A percentile compares a stretch with the other conserved stretches of the same genome.
These are phyloP conservation scores for Abortiporus biennis DNA, from an alignment of 1,284 basidiomycete genomes.

Conservation along the genomic window DNA sequence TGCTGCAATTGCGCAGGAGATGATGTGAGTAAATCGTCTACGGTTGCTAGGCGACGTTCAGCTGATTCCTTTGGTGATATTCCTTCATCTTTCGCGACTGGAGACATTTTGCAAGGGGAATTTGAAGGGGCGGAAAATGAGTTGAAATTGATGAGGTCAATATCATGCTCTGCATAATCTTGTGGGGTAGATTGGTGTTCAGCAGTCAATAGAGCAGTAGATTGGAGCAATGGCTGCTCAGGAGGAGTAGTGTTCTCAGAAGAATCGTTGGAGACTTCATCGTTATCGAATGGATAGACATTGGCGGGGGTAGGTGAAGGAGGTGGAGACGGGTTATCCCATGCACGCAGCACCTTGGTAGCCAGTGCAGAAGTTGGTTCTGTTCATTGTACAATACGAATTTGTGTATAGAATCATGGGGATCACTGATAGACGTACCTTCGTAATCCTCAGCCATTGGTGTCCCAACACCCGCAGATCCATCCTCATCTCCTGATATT, in stretches of 20 bases:
- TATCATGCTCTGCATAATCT: constrained; percentile 5
- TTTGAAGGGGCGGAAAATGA: constrained; percentile 23
- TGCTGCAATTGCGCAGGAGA: constrained; percentile 21
- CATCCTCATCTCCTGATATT: constrained; percentile 26
- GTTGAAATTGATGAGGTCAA: constrained; percentile 37
- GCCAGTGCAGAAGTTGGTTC: constrained; percentile 65
- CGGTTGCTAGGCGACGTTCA: constrained; percentile 13
- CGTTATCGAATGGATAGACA: neutral
- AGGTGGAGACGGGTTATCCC: constrained; percentile 72
- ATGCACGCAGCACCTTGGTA: constrained; percentile 55
- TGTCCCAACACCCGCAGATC: constrained; percentile 16
- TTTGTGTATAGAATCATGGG: neutral
- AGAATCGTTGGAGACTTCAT: neutral
- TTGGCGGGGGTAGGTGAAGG: constrained; percentile 28
- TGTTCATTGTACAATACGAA: constrained; percentile 18
- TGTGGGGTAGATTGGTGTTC: neutral
- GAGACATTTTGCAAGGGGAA: neutral
- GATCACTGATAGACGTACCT: constrained; percentile 19
- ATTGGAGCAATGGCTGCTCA: neutral
- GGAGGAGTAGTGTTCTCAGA: neutral
- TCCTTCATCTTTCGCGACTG: neutral
- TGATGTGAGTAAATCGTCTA: constrained; percentile 35
- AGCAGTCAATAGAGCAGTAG: neutral
- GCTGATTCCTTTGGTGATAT: too few species aligned
- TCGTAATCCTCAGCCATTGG: constrained; percentile 19